Base-by-base conservation (phyloP, 768 basidiomycete genomes). In the Pulveroboletus ravenelii region DNA sequence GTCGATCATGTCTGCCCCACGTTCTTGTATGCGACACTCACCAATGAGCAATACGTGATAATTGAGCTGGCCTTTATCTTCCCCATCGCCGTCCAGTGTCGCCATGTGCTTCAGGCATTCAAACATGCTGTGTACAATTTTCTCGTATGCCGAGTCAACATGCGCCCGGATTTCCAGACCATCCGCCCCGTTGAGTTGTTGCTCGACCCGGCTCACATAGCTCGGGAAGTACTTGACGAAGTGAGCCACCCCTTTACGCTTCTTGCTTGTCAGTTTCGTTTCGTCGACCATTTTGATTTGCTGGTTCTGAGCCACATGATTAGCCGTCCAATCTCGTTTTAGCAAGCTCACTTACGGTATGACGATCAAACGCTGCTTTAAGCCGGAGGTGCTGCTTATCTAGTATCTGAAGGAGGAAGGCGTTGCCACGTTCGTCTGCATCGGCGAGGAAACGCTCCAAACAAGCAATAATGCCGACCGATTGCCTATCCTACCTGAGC, bases 1-100 rank as follows among this genome's bases (percentile, higher is more conserved):
- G 34, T 37, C 29, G 20, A 29, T 54, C 50, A 51, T n/a, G 23
- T 25, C 2, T 59, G 37, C 43, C 35, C n/a, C 14, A 15, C 6
- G 2, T 32, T 13, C 36, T 7, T 12, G 27, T 27, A 13, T n/a
- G 9, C 12, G 4, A 8, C 31, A 68, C 87, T 60, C 61, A 94
- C 95, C 95, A 50, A 97, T 87, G 53, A 98, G 76, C 61, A 95
- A 87, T 58, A 97, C 91, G 64, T 96, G 93, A 57, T 92, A 96
- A 67, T 97, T 97, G 46, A 98, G 78, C 63, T 95, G 93, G 0
- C 93, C 93, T 69, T 98, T 98, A 67, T 93, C 94, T 63, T 98
- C 95, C 0, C 82, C 88, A 49, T 90, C 91, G 0, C 91, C 89
- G 50, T 93, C 88, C 77, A 95, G 72, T 67, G 96, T 98, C 10